Base-by-base conservation (phyloP, 805 yeast genomes). In the Kurtzmaniella cleridarum region DNA sequence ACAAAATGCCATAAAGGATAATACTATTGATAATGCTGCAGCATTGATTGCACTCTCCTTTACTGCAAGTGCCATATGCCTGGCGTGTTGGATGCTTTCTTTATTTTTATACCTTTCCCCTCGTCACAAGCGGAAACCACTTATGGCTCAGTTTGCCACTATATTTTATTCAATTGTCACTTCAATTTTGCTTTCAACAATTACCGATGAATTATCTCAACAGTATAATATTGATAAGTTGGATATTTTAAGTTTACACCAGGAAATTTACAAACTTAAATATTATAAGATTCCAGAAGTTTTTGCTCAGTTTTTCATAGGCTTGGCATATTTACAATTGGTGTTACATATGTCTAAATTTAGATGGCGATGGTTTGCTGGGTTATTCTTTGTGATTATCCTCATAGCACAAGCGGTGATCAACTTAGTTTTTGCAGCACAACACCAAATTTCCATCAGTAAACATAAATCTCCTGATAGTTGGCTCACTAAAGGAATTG, bases 41-140 rank as follows among this genome's bases (percentile, higher is more conserved):
- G 51, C 66, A 15, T 64, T 64, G 42, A 66, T 68, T 30, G 69
- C 73, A 15, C 59, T 79, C 3, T 59, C 75, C 32, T 79, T 76
- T 57, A 72, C 73, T n/a, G 52, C 73, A 3, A 68, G 77, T 39
- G 76, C 80, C 0, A 64, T 76, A 14, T 76, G 78, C 43, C 76
- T 78, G 5, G 71, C 81, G 12, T 66, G 81, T 20, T 86, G 95
- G 95, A 77, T 84, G 78, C 63, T 86, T 18, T 60, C 81, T 36
- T 43, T 83, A 13, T 58, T 84, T 27, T 63, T 83, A 32, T 51
- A 75, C 15, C 54, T 85, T 26, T 71, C 78, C 15, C 76, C 73
- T 3, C 50, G 51, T 15, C 63, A 62, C 30, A 76, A 76, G 46
- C 62, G 75, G 18, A 75, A 82, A 40, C 88, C 90, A 3, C 53